Evolutionary conservation across 164 flowering plant genomes (phyloP), one percentile per base, ranked within the genome.

Genomic region (Taxillus chinensis): DNA sequence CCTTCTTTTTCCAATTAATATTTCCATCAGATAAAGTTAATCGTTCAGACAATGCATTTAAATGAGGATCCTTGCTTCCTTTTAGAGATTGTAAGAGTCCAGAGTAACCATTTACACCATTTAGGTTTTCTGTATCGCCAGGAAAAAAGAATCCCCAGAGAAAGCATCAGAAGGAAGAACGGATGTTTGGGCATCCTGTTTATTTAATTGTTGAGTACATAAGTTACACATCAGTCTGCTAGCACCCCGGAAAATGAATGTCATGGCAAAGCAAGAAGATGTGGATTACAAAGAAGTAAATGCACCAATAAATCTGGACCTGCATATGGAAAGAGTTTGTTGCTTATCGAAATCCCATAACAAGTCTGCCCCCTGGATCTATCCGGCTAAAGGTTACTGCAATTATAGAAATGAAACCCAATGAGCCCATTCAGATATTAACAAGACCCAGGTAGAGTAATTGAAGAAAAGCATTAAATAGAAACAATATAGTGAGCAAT

Each of bases 361-460:
- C 86, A 76, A 93, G 95, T 67, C 83, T 83, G 54, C 93, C 91
- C 64, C 84, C 95, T 41, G 99, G 99, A 69, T 90, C 96, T 53
- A 82, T 81, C 55, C 97, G 79, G 71, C 97, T 90, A 67, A 95
- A 95, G 59, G 78, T 91, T 58, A 95, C 99, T 93, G 84, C 59
- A 74, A 57, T 2, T 53, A 57, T 63, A 39, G 64, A 45, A n/a
- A 61, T 48, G 46, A 39, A 13, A 38, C 45, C 41, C 38, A 54
- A 5, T 48, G 54, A 27, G 27, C 27, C 27, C 27, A 27, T 27
- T 27, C 0, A 27, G 2, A 27, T 27, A 27, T 27, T 27, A 27
- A 27, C 27, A 27, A 27, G 27, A 27, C 27, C 27, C 27, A 27
- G 27, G 27, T 27, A 27, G 27, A 27, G 27, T 27, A 27, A 27